Evolutionary conservation across 306 rosid species (phyloP), one percentile per base, ranked within the genome.

Genomic region (Ormosia emarginata): DNA sequence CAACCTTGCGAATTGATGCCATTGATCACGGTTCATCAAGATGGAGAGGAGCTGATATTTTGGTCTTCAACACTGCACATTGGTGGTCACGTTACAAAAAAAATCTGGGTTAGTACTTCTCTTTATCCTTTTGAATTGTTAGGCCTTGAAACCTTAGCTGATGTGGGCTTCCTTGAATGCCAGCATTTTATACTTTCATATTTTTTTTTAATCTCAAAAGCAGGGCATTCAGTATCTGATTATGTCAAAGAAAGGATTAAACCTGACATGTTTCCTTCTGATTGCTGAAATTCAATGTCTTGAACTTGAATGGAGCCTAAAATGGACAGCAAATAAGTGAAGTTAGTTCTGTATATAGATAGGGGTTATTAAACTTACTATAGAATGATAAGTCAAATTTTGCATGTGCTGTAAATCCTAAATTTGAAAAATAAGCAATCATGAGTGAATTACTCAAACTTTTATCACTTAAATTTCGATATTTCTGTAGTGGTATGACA

Each of bases 51-150:
- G 97, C 99, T 81, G 92, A 93, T 88, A 74, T 93, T 85, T 83
- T 95, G 91, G 83, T 95, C 75, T 93, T 95, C 84, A 95, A 95
- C 81, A 89, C 98, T 46, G 99, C 96, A 47, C 98, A 95, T 89
- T 93, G 99, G 99, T 93, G 99, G 99, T 88, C 98, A 17, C 98
- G 93, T 90, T 85, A 79, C 90, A 95, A 95, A 84, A 95, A 67
- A 85, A 95, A 85, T 85, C 98, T 8, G 98, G 99, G 99, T 95
- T 69, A 88, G 94, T 77, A 56, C 68, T 67, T 6, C 77, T 72
- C 71, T 78, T 55, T 29, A 34, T 30, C 72, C 63, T 79, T 82
- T 47, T 73, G 5, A 61, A 18, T 75, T 82, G 40, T 10, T 47
- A 32, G 40, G 58, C 64, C 67, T 72, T 15, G 77, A 29, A 63